Base-by-base conservation (phyloP, 2,329 filamentous ascomycete genomes). In the Monosporascus sp. region DNA sequence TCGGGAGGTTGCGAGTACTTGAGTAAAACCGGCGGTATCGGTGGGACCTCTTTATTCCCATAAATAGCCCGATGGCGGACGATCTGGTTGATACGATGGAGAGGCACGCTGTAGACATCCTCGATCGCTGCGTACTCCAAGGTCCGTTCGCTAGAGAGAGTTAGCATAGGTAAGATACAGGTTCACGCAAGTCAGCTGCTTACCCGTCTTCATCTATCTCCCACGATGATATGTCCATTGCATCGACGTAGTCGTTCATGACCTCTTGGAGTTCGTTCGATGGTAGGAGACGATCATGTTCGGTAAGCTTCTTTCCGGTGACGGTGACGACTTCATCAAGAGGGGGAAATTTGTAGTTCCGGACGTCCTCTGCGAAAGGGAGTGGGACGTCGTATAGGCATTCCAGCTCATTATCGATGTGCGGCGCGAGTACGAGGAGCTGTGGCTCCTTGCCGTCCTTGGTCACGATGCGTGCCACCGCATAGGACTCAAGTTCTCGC, bases 201-300 rank as follows among this genome's bases (percentile, higher is more conserved):
- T 71, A 89, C 83, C 86, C 89, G 44, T 92, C 81, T 46, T 94
- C 89, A 62, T 96, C 87, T 46, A 77, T 80, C 9, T 79, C 87
- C 63, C 87, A 84, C 0, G 70, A 77, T 1, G 87, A 87, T 2
- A 99, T 75, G 63, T 97, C 92, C 93, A 99, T 96, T 7, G 83
- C 84, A 67, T 97, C 90, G 7, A 99, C 90, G 61, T 93, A 97
- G 58, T 90, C 84, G 67, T 86, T 87, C 92, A 99, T 97, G 1
- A 90, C 87, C 48, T 86, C 74, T 51, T 83, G 79, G 24, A 99
- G 77, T 35, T 89, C 83, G 2, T 88, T 79, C 9, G 77, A 86
- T 0, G 94, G 94, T 2, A 99, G 76, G 55, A 95, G 86, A 37
- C 90, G 87, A 60, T 99, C 64, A 82, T 91, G 92, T 62, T 93